These are phyloP conservation scores for Neonectria sp. DNA, from an alignment of 2,329 filamentous ascomycete species.

Conservation along the genomic window DNA sequence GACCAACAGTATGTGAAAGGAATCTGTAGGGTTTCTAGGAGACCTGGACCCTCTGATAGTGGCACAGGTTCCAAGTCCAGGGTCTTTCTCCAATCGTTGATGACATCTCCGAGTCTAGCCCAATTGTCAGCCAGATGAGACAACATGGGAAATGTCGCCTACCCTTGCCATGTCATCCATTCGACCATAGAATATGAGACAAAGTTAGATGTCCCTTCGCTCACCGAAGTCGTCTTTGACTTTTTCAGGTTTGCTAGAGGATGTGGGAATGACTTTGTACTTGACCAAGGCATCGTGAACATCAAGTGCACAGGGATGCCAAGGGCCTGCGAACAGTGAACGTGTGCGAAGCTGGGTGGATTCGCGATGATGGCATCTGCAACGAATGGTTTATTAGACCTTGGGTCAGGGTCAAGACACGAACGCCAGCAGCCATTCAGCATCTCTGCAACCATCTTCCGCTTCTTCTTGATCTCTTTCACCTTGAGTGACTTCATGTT, in stretches of 20 bases:
- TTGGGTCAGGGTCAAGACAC: slow-evolving; percentile 34
- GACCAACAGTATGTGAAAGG: slow-evolving; percentile 88
- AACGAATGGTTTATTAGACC: slow-evolving; percentile 56
- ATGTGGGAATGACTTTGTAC: slow-evolving; percentile 80
- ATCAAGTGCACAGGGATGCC: slow-evolving; percentile 62
- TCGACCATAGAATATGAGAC: slow-evolving; percentile 81
- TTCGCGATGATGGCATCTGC: slow-evolving; percentile 67
- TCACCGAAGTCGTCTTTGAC: slow-evolving; percentile 54
- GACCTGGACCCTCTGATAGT: slow-evolving; percentile 76
- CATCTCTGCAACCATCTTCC: slow-evolving; percentile 47
- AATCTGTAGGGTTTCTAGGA: slow-evolving; percentile 76
- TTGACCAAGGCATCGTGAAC: slow-evolving; percentile 80
- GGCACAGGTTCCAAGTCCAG: slow-evolving; percentile 31
- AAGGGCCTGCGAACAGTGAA: slow-evolving; percentile 62
- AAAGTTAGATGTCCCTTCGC: slow-evolving; percentile 76
- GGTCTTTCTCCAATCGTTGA: slow-evolving; percentile 31
- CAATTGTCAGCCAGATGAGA: background rate
- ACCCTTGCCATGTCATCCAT: slow-evolving; percentile 83
- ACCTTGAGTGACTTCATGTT: slow-evolving; percentile 41
- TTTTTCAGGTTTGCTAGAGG: slow-evolving; percentile 78
- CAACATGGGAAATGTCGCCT: background rate
- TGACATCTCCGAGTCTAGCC: slow-evolving; percentile 33
- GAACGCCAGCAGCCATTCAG: slow-evolving; percentile 49
- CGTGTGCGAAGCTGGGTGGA: slow-evolving; percentile 63
- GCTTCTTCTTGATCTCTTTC: slow-evolving; percentile 46